Base-by-base conservation (phyloP, 2,329 filamentous ascomycete genomes). In the Colletotrichum filicis region DNA sequence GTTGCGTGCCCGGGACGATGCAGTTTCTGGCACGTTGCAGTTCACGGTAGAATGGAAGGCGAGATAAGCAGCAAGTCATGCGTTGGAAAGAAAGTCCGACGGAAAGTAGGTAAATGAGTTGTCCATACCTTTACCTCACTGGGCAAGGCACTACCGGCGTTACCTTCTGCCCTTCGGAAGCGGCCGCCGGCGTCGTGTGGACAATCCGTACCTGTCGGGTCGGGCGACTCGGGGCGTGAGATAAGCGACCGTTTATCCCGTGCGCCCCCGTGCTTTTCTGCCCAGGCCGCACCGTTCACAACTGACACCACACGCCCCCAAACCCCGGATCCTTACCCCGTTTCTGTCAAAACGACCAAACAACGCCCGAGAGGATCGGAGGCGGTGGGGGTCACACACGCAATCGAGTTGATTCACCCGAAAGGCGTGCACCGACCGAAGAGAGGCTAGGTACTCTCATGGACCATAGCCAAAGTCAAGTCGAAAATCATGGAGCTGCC, bases 401-500 rank as follows among this genome's bases (percentile, higher is more conserved):
- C 32, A 24, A 24, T 30, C 19, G 26, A 49, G 52, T 63, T 12
- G 7, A 53, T 35, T 26, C n/a, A 28, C 5, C 9, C 9, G 2
- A 24, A 14, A n/a, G 16, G 28, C 35, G n/a, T 56, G 49, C 14
- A 12, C 49, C n/a, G 16, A 26, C 30, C 37, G 30, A 56, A 42
- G 16, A 7, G 16, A n/a, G 16, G 32, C 53, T 58, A 32, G 9
- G 8, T 32, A 64, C 64, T 52, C 58, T 59, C 66, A 49, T 53
- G 37, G 56, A 24, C 46, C 61, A 55, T 28, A 77, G 78, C 42
- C 19, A 49, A n/a, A n/a, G 42, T 49, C 16, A n/a, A 42, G 14
- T 12, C 12, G 19, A n/a, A 49, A 49, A 19, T 19, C 46, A 83
- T 83, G 82, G 78, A 81, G 26, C 76, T 74, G 53, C 74, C 76